A percentile compares a stretch with the other conserved stretches of the same genome.
phyloP scores from a whole-genome alignment of 768 basidiomycete genomes.

The Auricularia heimuer region DNA sequence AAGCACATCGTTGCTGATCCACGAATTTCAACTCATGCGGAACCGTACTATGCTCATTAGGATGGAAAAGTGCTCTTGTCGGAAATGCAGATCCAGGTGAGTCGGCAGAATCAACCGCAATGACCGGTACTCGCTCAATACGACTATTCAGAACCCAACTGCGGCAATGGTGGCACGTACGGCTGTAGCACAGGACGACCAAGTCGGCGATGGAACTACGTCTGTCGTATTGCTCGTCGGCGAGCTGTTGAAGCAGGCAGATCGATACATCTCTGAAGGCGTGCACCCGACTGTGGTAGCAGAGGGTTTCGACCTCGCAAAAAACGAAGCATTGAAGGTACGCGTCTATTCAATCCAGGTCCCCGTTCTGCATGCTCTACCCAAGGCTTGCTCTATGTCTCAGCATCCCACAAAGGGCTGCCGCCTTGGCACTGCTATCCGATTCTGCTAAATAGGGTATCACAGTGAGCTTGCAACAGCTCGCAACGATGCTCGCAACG shows the following conservation, averaged over 20 bases:
- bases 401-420: too few relatives aligned
- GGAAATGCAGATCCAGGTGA: constrained; percentile 92
- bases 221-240: constrained; percentile 94
- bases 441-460: too few relatives aligned
- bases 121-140: too few relatives aligned
- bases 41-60: constrained; percentile 14
- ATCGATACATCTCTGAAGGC: constrained; percentile 95
- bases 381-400: too few relatives aligned
- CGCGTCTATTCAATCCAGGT: constrained; percentile 7
- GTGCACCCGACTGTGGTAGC: constrained; percentile 95
- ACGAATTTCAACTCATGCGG: not conserved
- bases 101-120: not conserved
- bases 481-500: too few relatives aligned
- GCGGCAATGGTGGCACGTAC: constrained; percentile 99
- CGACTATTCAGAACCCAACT: constrained; percentile 58
- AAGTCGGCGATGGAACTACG: constrained; percentile 98
- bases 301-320: constrained; percentile 93
- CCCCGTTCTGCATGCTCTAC: too few relatives aligned
- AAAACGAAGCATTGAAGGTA: constrained; percentile 86
- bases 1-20: not conserved
- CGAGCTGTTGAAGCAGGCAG: constrained; percentile 92
- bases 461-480: too few relatives aligned
- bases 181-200: constrained; percentile 97
- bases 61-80: constrained; percentile 97
- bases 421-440: too few relatives aligned